Evolutionary conservation across 2,329 filamentous ascomycete species (phyloP).

Genomic region (Arthrinium phaeospermum): DNA sequence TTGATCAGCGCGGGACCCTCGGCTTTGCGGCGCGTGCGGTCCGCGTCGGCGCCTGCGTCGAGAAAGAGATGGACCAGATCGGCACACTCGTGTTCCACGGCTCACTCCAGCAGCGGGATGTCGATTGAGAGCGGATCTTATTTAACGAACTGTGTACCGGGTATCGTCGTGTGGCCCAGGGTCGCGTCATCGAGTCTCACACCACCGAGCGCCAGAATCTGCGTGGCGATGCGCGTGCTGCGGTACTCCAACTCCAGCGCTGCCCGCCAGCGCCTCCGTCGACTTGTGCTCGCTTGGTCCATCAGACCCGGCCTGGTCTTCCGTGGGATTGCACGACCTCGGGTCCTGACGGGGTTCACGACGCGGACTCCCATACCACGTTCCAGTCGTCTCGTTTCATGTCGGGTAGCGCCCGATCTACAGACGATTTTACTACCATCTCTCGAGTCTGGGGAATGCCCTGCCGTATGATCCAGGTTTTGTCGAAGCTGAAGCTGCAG

Average conservation of each 20-base stretch:
- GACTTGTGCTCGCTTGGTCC: not conserved
- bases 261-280: not conserved
- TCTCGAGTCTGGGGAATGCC: no score
- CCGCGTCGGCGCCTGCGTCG: conserved; percentile 8
- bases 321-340: not conserved
- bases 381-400: no score
- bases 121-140: not conserved
- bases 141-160: not conserved
- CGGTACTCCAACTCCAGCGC: not conserved
- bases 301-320: not conserved
- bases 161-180: not conserved
- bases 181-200: not conserved
- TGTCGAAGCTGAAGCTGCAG: no score
- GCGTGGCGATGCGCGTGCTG: not conserved
- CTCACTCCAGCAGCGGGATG: conserved; percentile 19
- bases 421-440: no score
- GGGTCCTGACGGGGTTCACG: not conserved
- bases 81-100: not conserved
- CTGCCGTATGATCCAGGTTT: no score
- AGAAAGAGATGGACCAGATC: conserved; percentile 12
- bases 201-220: conserved; percentile 12
- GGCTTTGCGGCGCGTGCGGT: not conserved
- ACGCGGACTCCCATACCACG: not conserved
- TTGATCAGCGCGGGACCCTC: not conserved
- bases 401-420: not conserved